Base-by-base conservation (phyloP, 306 rosid species). In the Vachellia pachyceras region DNA sequence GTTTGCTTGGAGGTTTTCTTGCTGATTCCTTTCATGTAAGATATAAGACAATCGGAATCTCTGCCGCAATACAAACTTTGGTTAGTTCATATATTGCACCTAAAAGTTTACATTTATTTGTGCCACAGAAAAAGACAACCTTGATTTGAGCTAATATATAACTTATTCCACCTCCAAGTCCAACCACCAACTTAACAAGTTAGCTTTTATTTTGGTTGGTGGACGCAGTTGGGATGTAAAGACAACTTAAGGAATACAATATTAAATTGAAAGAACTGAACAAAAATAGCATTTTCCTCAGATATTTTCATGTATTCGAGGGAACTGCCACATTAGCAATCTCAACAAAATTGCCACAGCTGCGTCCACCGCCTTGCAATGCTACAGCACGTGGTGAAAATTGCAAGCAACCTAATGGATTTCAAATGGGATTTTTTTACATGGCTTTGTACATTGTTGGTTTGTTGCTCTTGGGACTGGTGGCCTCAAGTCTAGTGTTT, bases 361-460 rank as follows among this genome's bases (percentile, higher is more conserved):
- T 23, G 12, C 15, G 39, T 60, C 39, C 67, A 60, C 36, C 37
- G 12, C 39, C 39, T 25, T 23, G 37, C 39, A 11, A 58, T 58
- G 35, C 65, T 58, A 58, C 17, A 18, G 18, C 58, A 23, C 10
- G 37, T 23, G 33, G 18, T 10, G 36, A 25, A 5, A 60, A 23
- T 60, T 60, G 17, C 37, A 60, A 60, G 67, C 67, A 60, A 60
- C 7, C 17, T 3, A 60, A 60, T 60, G 67, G 67, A 60, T 60
- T 60, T 25, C 67, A 60, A 60, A 60, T 60, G 37, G 67, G 67
- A 60, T 60, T 60, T 25, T 60, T 60, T 10, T 60, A 25, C 67
- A 25, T 60, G 67, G 67, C 37, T 60, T 12, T 60, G 29, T 25
- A 23, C 36, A 12, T 22, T 22, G 35, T n/a, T n/a, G n/a, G n/a